phyloP scores from a whole-genome alignment of 2,329 filamentous ascomycete genomes.

The Aschersonia sp. region DNA sequence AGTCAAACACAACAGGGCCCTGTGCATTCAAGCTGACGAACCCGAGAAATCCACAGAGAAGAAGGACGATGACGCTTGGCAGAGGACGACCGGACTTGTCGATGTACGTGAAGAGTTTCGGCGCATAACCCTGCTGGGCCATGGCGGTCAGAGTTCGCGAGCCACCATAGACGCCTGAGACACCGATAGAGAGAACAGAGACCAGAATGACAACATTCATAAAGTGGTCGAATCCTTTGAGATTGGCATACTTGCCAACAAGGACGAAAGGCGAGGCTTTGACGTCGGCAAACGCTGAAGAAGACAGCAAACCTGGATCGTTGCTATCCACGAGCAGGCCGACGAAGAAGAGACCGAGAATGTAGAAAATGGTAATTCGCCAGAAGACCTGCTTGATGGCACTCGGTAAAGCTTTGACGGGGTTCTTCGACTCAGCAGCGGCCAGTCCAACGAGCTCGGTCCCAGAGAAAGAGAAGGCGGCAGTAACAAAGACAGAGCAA shows the following conservation, averaged over 20 bases:
- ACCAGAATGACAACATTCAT: conserved; percentile 47
- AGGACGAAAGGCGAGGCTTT: conserved; percentile 41
- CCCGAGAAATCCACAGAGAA: conserved; percentile 34
- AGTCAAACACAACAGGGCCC: conserved; percentile 40
- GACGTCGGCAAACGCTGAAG: conserved; percentile 25
- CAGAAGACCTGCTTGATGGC: conserved; percentile 69
- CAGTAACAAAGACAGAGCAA: conserved; percentile 57
- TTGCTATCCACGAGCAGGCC: conserved; percentile 32
- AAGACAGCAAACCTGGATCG: conserved; percentile 29
- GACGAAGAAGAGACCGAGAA: conserved; percentile 36
- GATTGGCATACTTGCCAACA: conserved; percentile 36
- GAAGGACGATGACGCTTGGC: conserved; percentile 28
- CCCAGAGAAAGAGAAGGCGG: conserved; percentile 59
- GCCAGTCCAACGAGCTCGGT: conserved; percentile 46
- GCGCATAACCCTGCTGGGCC: conserved; percentile 44
- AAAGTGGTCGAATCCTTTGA: conserved; percentile 37
- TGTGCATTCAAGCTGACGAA: conserved; percentile 26
- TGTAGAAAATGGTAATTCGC: conserved; percentile 41
- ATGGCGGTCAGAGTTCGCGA: conserved; percentile 45
- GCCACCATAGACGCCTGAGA: conserved; percentile 44
- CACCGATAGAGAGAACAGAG: conserved; percentile 43
- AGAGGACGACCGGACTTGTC: conserved; percentile 43
- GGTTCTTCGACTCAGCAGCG: conserved; percentile 45
- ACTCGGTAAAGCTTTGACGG: conserved; percentile 58
- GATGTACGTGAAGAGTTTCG: conserved; percentile 40